A percentile compares a stretch with the other conserved stretches of the same genome.
Evolutionary conservation across 495 filamentous ascomycete genomes (phyloP).

Genomic region (Penicillium crystallinum): DNA sequence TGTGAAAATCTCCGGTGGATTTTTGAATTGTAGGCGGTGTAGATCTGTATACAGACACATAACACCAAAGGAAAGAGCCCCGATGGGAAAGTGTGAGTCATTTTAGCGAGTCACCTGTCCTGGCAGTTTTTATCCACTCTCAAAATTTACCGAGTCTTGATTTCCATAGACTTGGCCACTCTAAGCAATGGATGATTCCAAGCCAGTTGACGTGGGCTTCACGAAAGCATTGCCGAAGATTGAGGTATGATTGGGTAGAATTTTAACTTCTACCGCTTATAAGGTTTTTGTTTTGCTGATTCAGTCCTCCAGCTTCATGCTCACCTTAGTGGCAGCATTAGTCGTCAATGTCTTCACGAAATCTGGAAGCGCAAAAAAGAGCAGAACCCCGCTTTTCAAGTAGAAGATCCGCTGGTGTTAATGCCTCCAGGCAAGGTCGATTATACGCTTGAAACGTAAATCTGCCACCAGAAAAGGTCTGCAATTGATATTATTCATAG

Average conservation of each 20-base stretch:
- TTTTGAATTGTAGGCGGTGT: no score
- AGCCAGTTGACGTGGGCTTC: constrained; percentile 28
- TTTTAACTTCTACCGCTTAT: neutral
- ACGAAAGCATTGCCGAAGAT: constrained; percentile 37
- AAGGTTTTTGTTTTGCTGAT: neutral
- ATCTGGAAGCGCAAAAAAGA: constrained; percentile 62
- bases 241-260: constrained; percentile 23
- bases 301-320: constrained; percentile 61
- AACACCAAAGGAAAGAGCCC: neutral
- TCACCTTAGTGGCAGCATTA: constrained; percentile 79
- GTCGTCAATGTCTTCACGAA: constrained; percentile 66
- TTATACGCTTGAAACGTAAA: constrained; percentile 63
- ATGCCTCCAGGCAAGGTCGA: constrained; percentile 67
- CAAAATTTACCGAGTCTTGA: neutral
- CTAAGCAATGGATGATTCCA: constrained; percentile 19
- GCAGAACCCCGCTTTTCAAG: constrained; percentile 36
- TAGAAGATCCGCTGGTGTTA: constrained; percentile 63
- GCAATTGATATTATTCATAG: neutral
- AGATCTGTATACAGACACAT: neutral
- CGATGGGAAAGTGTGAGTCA: neutral
- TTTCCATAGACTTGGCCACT: neutral
- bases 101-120: neutral
- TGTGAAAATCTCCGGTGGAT: no score
- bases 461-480: neutral
- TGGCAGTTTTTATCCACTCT: neutral